Base-by-base conservation (phyloP, 768 basidiomycete genomes). In the Chlorophyllum brunneum region DNA sequence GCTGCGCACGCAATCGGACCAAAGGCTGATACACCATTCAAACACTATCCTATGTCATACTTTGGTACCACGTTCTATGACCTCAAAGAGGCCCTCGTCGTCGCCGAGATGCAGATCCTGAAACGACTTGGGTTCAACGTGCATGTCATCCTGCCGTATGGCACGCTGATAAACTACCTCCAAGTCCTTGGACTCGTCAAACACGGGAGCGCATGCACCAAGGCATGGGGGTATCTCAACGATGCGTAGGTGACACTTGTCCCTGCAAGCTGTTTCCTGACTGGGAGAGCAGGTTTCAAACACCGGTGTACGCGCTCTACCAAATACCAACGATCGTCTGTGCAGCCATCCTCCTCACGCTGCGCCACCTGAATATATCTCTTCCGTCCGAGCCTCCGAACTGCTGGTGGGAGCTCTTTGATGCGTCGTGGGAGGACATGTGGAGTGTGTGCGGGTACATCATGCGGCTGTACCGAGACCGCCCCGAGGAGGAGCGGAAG, bases 121-220 rank as follows among this genome's bases (percentile, higher is more conserved):
- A 99, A 99, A 68, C 80, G 95, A 20, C 78, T 99, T 9, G 95
- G 92, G 1, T 99, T 98, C 72, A 90, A 98, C 62, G 91, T 95
- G 34, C 86, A 91, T 60, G 90, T 95, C 39, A 88, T 92, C 9
- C 74, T 98, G 27, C 94, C 95, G 2, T 98, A 98, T 59, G 92
- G 88, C 29, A 93, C 92, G 5, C 79, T 98, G 51, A 86, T 98
- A 59, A 98, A 97, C 70, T 98, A 99, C 67, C 74, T 97, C 64
- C 78, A 90, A 54, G 80, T 98, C 18, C 79, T 99, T 16, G 92
- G 91, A n/a, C 73, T 99, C 55, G 86, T 86, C 11, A 78, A 75
- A 42, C 76, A 82, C 54, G 81, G 83, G 53, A 78, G 77, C 48
- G 88, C 83, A 8, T 88, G 90, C 54, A 78, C 82, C 22, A 76